phyloP scores from a whole-genome alignment of 768 basidiomycete species.

The Pleurotus eryngii region DNA sequence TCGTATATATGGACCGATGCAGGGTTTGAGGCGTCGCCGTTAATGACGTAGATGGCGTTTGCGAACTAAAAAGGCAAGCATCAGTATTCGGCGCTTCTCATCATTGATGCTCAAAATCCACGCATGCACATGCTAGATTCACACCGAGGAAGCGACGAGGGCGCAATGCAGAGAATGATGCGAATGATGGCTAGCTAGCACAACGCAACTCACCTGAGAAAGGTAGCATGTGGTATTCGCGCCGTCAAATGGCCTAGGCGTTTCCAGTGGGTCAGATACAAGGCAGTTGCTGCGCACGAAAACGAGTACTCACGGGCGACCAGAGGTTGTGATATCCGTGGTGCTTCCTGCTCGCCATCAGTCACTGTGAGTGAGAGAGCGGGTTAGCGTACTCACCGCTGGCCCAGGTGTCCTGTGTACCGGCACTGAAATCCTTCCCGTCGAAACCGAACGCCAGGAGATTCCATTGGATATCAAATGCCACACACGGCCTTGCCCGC shows the following conservation, averaged over 20 bases:
- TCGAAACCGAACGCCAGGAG: constrained; percentile 83
- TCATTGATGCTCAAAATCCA: background rate
- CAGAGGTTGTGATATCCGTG: constrained; percentile 67
- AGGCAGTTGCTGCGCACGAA: constrained; percentile 3
- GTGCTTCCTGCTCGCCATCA: constrained; percentile 40
- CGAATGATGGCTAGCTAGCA: background rate
- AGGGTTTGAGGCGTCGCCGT: constrained; percentile 69
- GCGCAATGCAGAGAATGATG: background rate
- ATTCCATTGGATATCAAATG: constrained; percentile 81
- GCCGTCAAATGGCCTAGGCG: constrained; percentile 59
- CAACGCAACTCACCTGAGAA: constrained; percentile 44
- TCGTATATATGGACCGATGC: constrained; percentile 80
- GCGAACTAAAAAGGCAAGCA: constrained; percentile 49
- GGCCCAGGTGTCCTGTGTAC: constrained; percentile 66
- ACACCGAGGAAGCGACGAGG: too few species aligned
- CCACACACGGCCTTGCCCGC: constrained; percentile 46
- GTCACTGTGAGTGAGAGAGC: constrained; percentile 10
- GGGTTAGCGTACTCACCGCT: constrained; percentile 33
- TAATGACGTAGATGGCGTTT: constrained; percentile 84
- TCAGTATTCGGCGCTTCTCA: constrained; percentile 3
- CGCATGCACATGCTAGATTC: background rate
- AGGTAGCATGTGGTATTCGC: constrained; percentile 68
- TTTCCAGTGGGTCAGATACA: constrained; percentile 4
- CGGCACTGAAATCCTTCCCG: constrained; percentile 82
- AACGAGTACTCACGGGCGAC: constrained; percentile 63